phyloP scores from a whole-genome alignment of 208 protist genomes.

The Trypanosoma boissoni region DNA sequence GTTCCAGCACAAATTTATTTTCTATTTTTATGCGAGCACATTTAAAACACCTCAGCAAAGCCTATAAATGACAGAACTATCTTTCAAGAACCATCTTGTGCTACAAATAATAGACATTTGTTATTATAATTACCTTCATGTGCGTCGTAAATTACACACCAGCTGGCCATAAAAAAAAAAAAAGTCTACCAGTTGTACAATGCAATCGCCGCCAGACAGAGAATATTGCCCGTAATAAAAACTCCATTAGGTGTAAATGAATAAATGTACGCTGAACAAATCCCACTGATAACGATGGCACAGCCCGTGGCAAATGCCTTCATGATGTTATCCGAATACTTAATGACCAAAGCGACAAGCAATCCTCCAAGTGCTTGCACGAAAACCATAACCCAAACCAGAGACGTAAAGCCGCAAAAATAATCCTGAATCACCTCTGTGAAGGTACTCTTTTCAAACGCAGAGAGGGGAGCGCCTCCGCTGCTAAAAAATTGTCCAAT shows the following conservation, averaged over 20 bases:
- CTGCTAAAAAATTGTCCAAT: slow-evolving; percentile 3
- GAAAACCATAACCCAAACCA: slow-evolving; percentile 56
- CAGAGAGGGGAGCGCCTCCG: not conserved
- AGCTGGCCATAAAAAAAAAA: slow-evolving; percentile 1
- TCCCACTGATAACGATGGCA: slow-evolving; percentile 42
- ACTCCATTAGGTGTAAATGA: slow-evolving; percentile 20
- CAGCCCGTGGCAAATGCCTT: slow-evolving; percentile 60
- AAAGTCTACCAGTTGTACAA: slow-evolving; percentile 24
- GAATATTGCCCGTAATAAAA: slow-evolving; percentile 29
- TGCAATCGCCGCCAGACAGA: slow-evolving; percentile 28
- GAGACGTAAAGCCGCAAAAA: slow-evolving; percentile 46
- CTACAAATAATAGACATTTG: too few relatives aligned
- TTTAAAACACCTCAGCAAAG: too few relatives aligned
- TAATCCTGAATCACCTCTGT: slow-evolving; percentile 15
- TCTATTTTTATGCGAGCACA: too few relatives aligned
- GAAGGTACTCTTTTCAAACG: not conserved
- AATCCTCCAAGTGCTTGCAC: slow-evolving; percentile 56
- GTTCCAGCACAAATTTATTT: too few relatives aligned
- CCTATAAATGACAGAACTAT: too few relatives aligned
- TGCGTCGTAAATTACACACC: too few relatives aligned
- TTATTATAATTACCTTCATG: too few relatives aligned
- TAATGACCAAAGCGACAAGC: slow-evolving; percentile 59
- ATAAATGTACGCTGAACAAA: slow-evolving; percentile 37
- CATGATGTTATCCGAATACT: slow-evolving; percentile 76
- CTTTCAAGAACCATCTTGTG: too few relatives aligned